phyloP scores from a whole-genome alignment of 2,329 filamentous ascomycete species.

The Huntiella moniliformis region DNA sequence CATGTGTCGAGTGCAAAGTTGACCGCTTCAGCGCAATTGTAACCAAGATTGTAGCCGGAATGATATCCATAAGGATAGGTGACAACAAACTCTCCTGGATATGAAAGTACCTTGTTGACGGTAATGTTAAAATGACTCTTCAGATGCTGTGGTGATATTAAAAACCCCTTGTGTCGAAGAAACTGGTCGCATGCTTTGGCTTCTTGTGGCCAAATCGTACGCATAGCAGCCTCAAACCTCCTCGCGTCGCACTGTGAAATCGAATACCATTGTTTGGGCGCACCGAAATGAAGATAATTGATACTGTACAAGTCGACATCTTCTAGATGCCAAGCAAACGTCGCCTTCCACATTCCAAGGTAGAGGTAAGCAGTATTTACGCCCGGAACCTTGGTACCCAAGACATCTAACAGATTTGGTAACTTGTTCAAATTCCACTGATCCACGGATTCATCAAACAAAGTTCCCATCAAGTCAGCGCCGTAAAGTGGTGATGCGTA shows the following conservation, averaged over 20 bases:
- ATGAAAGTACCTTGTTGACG: constrained; percentile 87
- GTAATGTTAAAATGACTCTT: constrained; percentile 82
- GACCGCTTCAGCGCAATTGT: constrained; percentile 97
- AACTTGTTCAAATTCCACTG: constrained; percentile 91
- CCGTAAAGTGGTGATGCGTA: constrained; percentile 92
- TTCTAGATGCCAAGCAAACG: constrained; percentile 96
- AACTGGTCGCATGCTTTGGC: constrained; percentile 94
- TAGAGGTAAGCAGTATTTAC: constrained; percentile 98
- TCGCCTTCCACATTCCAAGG: constrained; percentile 98
- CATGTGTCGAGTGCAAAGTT: constrained; percentile 94
- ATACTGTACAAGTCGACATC: constrained; percentile 99
- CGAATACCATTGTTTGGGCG: constrained; percentile 98
- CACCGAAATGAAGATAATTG: constrained; percentile 97
- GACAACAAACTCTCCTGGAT: constrained; percentile 94
- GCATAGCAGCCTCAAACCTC: constrained; percentile 88
- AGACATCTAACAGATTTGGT: constrained; percentile 78
- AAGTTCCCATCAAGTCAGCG: constrained; percentile 84
- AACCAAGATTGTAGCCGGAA: constrained; percentile 92
- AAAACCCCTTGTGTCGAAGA: constrained; percentile 87
- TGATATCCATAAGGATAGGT: constrained; percentile 98
- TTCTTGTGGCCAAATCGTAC: constrained; percentile 81
- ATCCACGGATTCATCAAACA: constrained; percentile 73
- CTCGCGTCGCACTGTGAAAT: constrained; percentile 91
- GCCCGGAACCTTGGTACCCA: constrained; percentile 88
- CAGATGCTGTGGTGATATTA: constrained; percentile 80